These are phyloP conservation scores for Euphorbia lathyris DNA, from an alignment of 345 rosid genomes.

Conservation along the genomic window DNA sequence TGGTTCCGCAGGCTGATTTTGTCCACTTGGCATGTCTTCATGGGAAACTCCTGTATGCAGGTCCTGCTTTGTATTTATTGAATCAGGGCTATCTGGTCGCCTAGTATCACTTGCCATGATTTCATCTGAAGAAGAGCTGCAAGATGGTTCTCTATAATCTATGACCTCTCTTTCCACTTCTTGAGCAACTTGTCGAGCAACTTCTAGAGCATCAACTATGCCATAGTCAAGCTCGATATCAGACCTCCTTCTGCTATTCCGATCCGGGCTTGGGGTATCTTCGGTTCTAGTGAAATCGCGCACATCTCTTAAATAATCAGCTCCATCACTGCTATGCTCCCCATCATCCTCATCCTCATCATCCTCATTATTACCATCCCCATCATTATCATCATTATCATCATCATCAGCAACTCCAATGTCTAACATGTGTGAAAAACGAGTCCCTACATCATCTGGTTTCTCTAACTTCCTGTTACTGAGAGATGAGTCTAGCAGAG, in stretches of 20 bases:
- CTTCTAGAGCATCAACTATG: slow-evolving; percentile 82
- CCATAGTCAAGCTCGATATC: slow-evolving; percentile 68
- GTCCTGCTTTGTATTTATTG: slow-evolving; percentile 34
- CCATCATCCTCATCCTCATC: slow-evolving; percentile 30
- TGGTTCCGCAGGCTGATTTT: slow-evolving; percentile 40
- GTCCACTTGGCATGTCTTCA: slow-evolving; percentile 42
- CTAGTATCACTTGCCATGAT: slow-evolving; percentile 39
- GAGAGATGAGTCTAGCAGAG: slow-evolving; percentile 34
- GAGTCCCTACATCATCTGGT: slow-evolving; percentile 27
- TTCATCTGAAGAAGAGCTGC: slow-evolving; percentile 60
- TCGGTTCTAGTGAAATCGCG: slow-evolving; percentile 37
- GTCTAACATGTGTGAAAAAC: slow-evolving; percentile 33
- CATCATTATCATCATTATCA: slow-evolving; percentile 34
- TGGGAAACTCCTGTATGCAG: slow-evolving; percentile 24
- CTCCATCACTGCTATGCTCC: slow-evolving; percentile 35
- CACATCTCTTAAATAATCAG: slow-evolving; percentile 36
- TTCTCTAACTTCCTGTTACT: slow-evolving; percentile 32
- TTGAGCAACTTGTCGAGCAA: slow-evolving; percentile 88
- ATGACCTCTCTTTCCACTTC: slow-evolving; percentile 84
- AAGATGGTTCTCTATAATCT: slow-evolving; percentile 56
- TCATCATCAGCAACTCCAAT: slow-evolving; percentile 38
- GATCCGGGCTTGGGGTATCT: slow-evolving; percentile 37
- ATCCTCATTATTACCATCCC: too few species aligned
- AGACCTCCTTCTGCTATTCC: slow-evolving; percentile 40
- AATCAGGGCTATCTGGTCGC: slow-evolving; percentile 48